Percentiles rank a stretch among this genome's conserved stretches.
Conservation (phyloP, 306 rosid species). For the Vicia sativa region DNA sequence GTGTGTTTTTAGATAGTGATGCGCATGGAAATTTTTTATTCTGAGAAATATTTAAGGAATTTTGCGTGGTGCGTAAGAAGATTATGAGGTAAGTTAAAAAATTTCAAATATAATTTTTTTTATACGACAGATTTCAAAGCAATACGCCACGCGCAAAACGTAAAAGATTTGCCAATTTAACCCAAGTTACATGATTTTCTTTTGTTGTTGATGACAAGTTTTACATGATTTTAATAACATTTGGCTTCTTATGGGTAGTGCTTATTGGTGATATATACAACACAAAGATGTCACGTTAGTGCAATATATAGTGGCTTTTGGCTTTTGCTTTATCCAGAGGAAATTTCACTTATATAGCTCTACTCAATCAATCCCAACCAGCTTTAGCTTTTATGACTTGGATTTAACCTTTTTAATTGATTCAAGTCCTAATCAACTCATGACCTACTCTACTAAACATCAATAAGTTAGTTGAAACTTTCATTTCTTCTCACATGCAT, state of each 20-base stretch:
- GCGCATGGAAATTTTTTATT: too few relatives aligned
- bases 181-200: too few relatives aligned
- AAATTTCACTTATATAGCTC: constrained; percentile 6
- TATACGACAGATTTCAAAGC: too few relatives aligned
- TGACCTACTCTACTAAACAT: constrained; percentile 23
- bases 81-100: too few relatives aligned
- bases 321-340: constrained; percentile 24
- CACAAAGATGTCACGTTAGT: constrained; percentile 1
- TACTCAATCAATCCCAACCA: constrained; percentile 2
- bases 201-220: too few relatives aligned
- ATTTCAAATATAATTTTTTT: too few relatives aligned
- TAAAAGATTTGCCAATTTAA: too few relatives aligned
- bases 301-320: constrained; percentile 5
- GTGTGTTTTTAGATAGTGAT: too few relatives aligned
- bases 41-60: too few relatives aligned
- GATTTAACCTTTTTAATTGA: constrained; percentile 3
- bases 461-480: constrained; percentile 34
- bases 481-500: constrained; percentile 34
- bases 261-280: constrained; percentile 1
- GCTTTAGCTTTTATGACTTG: constrained; percentile 12
- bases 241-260: neutral
- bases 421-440: constrained; percentile 10
- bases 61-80: too few relatives aligned
- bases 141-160: too few relatives aligned
- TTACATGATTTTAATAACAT: too few relatives aligned